phyloP scores from a whole-genome alignment of 106 monocot species.

The Narthecium ossifragum region DNA sequence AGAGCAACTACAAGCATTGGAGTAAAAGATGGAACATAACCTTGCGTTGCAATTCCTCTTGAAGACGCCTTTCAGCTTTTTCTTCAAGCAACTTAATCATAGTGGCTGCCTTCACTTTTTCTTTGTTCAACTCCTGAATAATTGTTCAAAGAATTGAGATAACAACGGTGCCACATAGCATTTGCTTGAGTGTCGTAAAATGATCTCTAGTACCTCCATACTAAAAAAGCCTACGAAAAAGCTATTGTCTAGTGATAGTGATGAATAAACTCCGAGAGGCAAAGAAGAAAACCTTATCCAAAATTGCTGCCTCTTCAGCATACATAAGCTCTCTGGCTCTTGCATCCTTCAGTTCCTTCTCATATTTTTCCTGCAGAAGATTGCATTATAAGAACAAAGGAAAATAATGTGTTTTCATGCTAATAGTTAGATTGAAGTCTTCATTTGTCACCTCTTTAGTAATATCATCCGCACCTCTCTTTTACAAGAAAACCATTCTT shows the following conservation, averaged over 20 bases:
- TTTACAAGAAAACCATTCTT: too few species aligned
- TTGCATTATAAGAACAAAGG: too few species aligned
- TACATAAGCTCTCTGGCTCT: slow-evolving; percentile 78
- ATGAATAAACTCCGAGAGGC: too few species aligned
- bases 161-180: not conserved
- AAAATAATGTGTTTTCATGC: too few species aligned
- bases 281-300: slow-evolving; percentile 87
- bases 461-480: too few species aligned
- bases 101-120: slow-evolving; percentile 68
- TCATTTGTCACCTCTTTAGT: too few species aligned
- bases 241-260: too few species aligned
- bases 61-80: slow-evolving; percentile 80
- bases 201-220: too few species aligned
- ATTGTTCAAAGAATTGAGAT: slow-evolving; percentile 15
- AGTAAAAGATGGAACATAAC: slow-evolving; percentile 17
- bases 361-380: slow-evolving; percentile 74
- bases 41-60: slow-evolving; percentile 71
- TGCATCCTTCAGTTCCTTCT: slow-evolving; percentile 88
- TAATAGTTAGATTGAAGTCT: too few species aligned
- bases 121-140: slow-evolving; percentile 79
- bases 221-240: too few species aligned
- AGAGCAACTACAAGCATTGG: not conserved
- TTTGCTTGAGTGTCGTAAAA: too few species aligned
- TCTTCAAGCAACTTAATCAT: slow-evolving; percentile 67
- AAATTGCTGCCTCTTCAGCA: slow-evolving; percentile 91